Evolutionary conservation across 257 asterid species (phyloP).

Genomic region (Schizonepeta tenuifolia): DNA sequence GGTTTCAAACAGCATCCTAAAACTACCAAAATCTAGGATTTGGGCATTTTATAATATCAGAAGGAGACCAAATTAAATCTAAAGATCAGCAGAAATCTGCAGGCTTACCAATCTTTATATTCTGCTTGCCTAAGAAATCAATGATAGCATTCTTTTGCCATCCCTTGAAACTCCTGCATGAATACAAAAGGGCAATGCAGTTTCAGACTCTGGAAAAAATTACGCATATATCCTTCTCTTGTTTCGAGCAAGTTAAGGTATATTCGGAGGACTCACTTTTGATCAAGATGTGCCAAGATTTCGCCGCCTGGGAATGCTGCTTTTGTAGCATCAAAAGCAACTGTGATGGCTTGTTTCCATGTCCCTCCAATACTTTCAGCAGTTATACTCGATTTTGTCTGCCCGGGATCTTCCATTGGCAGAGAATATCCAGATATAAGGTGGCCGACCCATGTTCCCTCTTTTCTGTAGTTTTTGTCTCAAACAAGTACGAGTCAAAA

Average conservation of each 20-base stretch:
- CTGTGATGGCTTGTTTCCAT: constrained; percentile 85
- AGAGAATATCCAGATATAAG: constrained; percentile 90
- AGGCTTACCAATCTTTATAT: constrained; percentile 80
- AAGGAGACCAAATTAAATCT: background rate
- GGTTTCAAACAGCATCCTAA: too few species aligned
- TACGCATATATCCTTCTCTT: background rate
- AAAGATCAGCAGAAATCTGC: constrained; percentile 64
- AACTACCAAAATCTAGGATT: background rate
- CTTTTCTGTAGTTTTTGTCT: constrained; percentile 53
- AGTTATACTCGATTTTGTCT: constrained; percentile 47
- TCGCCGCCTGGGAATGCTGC: constrained; percentile 91
- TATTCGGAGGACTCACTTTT: constrained; percentile 58
- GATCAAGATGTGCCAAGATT: constrained; percentile 92
- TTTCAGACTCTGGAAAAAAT: background rate
- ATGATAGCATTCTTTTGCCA: constrained; percentile 90
- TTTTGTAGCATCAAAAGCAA: constrained; percentile 74
- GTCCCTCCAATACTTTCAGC: constrained; percentile 76
- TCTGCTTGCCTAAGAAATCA: constrained; percentile 56
- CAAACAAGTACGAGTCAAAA: constrained; percentile 5
- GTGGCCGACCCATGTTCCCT: constrained; percentile 86
- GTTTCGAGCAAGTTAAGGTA: background rate
- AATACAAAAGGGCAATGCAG: background rate
- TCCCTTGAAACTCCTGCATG: constrained; percentile 89
- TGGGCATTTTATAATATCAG: background rate
- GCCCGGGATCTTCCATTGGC: constrained; percentile 97